Evolutionary conservation across 2,329 filamentous ascomycete species (phyloP).

Genomic region (Parastagonospora nodorum): DNA sequence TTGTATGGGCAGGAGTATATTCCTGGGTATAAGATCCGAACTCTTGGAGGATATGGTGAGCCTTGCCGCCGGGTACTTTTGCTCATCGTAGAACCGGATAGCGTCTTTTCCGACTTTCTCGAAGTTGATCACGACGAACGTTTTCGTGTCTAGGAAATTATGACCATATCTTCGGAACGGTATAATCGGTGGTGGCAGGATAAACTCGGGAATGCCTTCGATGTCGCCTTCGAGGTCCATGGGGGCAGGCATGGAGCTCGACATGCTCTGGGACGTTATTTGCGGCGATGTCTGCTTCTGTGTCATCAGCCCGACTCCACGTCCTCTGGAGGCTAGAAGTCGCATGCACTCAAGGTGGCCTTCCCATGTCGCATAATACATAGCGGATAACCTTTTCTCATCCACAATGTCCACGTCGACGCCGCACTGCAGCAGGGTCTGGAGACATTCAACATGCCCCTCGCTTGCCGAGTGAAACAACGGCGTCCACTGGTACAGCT

Average conservation of each 20-base stretch:
- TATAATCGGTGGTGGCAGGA: slow-evolving; percentile 93
- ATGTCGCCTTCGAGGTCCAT: slow-evolving; percentile 70
- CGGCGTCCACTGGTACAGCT: slow-evolving; percentile 96
- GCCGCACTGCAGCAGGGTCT: slow-evolving; percentile 77
- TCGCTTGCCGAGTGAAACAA: slow-evolving; percentile 96
- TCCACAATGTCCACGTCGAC: slow-evolving; percentile 81
- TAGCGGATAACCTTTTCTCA: slow-evolving; percentile 89
- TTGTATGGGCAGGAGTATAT: slow-evolving; percentile 92
- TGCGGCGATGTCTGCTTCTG: slow-evolving; percentile 47
- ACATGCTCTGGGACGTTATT: slow-evolving; percentile 45
- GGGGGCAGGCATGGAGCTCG: slow-evolving; percentile 45
- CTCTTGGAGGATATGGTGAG: slow-evolving; percentile 96
- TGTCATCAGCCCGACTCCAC: slow-evolving; percentile 38
- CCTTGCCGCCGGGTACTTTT: slow-evolving; percentile 92
- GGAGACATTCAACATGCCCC: slow-evolving; percentile 86
- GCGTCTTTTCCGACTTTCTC: slow-evolving; percentile 75
- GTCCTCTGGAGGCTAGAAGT: slow-evolving; percentile 67
- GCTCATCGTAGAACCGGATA: slow-evolving; percentile 94
- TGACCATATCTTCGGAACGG: slow-evolving; percentile 93
- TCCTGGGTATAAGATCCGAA: slow-evolving; percentile 94
- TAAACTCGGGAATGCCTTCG: slow-evolving; percentile 89
- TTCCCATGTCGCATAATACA: slow-evolving; percentile 99
- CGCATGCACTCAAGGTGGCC: slow-evolving; percentile 94
- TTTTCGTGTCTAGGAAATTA: slow-evolving; percentile 98
- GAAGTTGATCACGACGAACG: slow-evolving; percentile 91